These are phyloP conservation scores for Eucalyptus curtisii DNA, from an alignment of 345 rosid genomes.

Conservation along the genomic window DNA sequence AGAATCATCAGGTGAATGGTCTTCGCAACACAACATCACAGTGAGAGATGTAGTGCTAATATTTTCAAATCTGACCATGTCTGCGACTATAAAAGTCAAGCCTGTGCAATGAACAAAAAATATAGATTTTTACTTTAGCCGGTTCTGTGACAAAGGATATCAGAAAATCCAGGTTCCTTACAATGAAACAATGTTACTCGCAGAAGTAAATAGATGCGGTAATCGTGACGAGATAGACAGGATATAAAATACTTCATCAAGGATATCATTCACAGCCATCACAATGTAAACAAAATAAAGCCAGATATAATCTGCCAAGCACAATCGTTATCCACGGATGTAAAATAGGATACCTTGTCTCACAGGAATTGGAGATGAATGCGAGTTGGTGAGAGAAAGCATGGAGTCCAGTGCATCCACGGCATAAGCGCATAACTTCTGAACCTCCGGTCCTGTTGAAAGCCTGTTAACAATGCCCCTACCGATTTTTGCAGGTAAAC, in stretches of 20 bases:
- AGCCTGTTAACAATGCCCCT: conserved; percentile 86
- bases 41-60: conserved; percentile 48
- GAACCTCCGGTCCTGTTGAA: conserved; percentile 65
- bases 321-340: neutral
- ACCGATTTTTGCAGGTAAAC: conserved; percentile 75
- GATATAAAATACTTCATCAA: neutral
- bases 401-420: conserved; percentile 51
- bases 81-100: conserved; percentile 11
- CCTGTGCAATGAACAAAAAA: conserved; percentile 6
- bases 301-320: neutral
- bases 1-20: conserved; percentile 20
- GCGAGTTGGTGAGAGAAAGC: conserved; percentile 8
- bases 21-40: conserved; percentile 39
- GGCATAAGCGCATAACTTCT: conserved; percentile 58
- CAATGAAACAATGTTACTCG: neutral
- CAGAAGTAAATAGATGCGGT: neutral
- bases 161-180: neutral
- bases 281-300: neutral
- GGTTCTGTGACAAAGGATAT: neutral
- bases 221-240: neutral
- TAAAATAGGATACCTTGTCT: conserved; percentile 23
- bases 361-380: conserved; percentile 1
- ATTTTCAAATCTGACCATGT: conserved; percentile 56
- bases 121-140: neutral
- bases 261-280: neutral